phyloP scores from a whole-genome alignment of 2,329 filamentous ascomycete species.

The Alternaria ethzedia region DNA sequence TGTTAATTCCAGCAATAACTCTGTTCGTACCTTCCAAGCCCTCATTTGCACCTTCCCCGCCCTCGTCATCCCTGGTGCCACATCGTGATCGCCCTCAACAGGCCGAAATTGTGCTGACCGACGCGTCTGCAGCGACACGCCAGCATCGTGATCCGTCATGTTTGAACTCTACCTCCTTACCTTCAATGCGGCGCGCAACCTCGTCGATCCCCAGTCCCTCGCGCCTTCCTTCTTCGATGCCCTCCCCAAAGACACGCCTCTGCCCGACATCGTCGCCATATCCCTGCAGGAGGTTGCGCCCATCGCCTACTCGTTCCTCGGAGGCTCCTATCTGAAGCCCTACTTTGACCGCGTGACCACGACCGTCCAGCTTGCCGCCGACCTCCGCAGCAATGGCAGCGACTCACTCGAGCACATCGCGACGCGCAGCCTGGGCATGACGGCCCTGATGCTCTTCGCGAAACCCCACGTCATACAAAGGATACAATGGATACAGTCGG shows the following conservation, averaged over 20 bases:
- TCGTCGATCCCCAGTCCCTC: conserved; percentile 73
- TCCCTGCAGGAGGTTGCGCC: conserved; percentile 89
- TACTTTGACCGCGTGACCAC: conserved; percentile 76
- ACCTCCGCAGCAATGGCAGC: conserved; percentile 49
- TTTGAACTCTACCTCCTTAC: conserved; percentile 81
- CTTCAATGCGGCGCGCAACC: conserved; percentile 82
- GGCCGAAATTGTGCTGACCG: conserved; percentile 28
- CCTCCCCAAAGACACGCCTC: conserved; percentile 52
- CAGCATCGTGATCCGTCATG: conserved; percentile 19
- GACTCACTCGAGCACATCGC: conserved; percentile 72
- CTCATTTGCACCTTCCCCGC: background rate
- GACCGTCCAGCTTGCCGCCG: conserved; percentile 73
- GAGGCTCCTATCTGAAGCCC: conserved; percentile 75
- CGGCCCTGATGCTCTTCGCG: conserved; percentile 84
- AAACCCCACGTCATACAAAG: conserved; percentile 63
- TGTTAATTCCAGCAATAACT: background rate
- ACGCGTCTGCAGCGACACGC: conserved; percentile 13
- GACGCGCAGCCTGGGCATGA: conserved; percentile 83
- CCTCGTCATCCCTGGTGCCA: background rate
- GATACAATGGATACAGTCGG: conserved; percentile 73
- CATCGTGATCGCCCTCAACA: conserved; percentile 18
- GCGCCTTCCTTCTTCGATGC: conserved; percentile 66
- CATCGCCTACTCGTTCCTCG: conserved; percentile 82
- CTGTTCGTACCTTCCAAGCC: background rate
- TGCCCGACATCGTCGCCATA: conserved; percentile 71